Evolutionary conservation across 2,329 filamentous ascomycete genomes (phyloP).

Genomic region (Macroventuria anomochaeta): DNA sequence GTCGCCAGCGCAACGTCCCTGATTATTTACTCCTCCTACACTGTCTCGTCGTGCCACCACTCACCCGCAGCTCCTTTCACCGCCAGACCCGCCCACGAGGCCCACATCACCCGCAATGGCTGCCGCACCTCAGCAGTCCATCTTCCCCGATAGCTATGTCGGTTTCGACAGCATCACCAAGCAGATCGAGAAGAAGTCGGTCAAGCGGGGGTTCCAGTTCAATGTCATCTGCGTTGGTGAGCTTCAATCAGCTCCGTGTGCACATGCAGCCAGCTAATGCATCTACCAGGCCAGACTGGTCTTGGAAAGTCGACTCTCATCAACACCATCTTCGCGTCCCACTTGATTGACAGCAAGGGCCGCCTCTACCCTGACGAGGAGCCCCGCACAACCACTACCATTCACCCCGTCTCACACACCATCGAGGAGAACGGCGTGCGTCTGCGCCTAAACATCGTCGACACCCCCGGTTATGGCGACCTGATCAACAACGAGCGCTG

Average conservation of each 20-base stretch:
- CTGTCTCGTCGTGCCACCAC: slow-evolving; percentile 18
- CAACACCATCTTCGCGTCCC: slow-evolving; percentile 99
- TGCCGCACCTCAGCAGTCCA: slow-evolving; percentile 65
- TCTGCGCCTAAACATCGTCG: slow-evolving; percentile 96
- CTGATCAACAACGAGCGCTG: slow-evolving; percentile 99
- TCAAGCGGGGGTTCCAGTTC: slow-evolving; percentile 99
- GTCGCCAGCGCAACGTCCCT: slow-evolving; percentile 45
- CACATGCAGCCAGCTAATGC: slow-evolving; percentile 11
- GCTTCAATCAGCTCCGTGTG: slow-evolving; percentile 50
- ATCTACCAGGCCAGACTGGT: slow-evolving; percentile 83
- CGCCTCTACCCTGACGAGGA: slow-evolving; percentile 90
- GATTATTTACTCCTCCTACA: slow-evolving; percentile 38
- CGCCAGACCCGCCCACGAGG: slow-evolving; percentile 29
- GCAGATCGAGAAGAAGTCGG: slow-evolving; percentile 98
- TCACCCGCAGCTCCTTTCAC: slow-evolving; percentile 19
- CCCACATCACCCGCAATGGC: slow-evolving; percentile 60
- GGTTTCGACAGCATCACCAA: slow-evolving; percentile 99
- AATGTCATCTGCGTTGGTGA: slow-evolving; percentile 99
- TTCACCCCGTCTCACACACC: slow-evolving; percentile 96
- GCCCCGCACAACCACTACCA: slow-evolving; percentile 95
- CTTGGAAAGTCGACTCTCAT: slow-evolving; percentile 98
- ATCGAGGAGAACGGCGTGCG: slow-evolving; percentile 99
- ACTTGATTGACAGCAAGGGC: slow-evolving; percentile 98
- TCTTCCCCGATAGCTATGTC: slow-evolving; percentile 96
- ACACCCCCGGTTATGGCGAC: slow-evolving; percentile 97